phyloP scores from a whole-genome alignment of 306 rosid genomes.

The Glycine tomentella region DNA sequence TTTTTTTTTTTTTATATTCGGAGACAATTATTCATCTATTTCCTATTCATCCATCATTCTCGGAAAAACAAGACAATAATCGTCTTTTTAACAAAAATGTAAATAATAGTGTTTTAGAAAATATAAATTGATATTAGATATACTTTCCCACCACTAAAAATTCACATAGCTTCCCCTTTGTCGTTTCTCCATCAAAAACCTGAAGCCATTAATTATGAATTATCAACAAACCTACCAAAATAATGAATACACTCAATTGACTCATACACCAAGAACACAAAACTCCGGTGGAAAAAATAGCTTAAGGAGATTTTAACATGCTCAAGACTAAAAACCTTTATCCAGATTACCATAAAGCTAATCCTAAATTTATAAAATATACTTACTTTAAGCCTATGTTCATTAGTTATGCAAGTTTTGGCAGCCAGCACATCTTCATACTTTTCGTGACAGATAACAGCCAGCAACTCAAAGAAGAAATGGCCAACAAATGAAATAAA shows the following conservation, averaged over 20 bases:
- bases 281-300: neutral
- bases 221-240: neutral
- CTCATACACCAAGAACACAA: neutral
- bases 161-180: neutral
- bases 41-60: too few species aligned
- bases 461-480: neutral
- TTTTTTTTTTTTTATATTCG: too few species aligned
- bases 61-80: too few species aligned
- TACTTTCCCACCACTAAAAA: neutral
- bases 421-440: neutral
- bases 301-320: neutral
- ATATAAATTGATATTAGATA: too few species aligned
- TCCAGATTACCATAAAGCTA: neutral
- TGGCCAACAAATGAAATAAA: neutral
- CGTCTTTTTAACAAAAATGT: too few species aligned
- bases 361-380: neutral
- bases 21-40: too few species aligned
- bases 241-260: neutral
- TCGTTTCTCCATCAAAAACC: neutral
- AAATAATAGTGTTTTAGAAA: too few species aligned
- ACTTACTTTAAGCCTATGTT: neutral
- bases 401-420: neutral
- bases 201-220: neutral
- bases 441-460: neutral
- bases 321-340: neutral